Evolutionary conservation across 176 grass and related monocot genomes (phyloP).

Genomic region (Aechmea fasciata): DNA sequence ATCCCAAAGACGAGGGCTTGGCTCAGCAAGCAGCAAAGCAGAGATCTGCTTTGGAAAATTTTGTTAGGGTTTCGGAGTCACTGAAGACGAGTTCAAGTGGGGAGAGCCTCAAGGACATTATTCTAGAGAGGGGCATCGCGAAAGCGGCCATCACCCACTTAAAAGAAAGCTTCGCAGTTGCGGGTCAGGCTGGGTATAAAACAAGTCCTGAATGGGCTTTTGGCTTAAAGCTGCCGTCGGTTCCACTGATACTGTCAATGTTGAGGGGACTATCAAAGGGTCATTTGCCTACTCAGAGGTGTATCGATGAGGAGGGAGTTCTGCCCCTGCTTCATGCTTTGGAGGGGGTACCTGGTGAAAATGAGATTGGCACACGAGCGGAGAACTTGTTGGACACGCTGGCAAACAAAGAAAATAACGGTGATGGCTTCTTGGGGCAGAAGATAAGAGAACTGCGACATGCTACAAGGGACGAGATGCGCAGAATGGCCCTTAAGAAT

Average conservation of each 20-base stretch:
- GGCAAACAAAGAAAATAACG: conserved; percentile 91
- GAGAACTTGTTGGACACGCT: conserved; percentile 95
- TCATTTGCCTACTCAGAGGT: conserved; percentile 83
- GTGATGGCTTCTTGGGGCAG: conserved; percentile 72
- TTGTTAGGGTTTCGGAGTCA: conserved; percentile 94
- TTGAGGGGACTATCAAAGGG: conserved; percentile 86
- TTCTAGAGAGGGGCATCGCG: conserved; percentile 80
- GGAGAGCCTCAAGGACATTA: conserved; percentile 91
- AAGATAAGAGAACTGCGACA: conserved; percentile 74
- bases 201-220: conserved; percentile 67
- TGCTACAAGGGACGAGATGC: conserved; percentile 90
- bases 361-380: conserved; percentile 90
- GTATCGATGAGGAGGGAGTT: conserved; percentile 77
- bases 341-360: conserved; percentile 83
- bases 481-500: conserved; percentile 68
- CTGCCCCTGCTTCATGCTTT: conserved; percentile 86
- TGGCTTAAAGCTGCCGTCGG: conserved; percentile 72
- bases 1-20: conserved; percentile 65
- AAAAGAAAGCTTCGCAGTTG: conserved; percentile 64
- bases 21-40: conserved; percentile 49
- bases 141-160: conserved; percentile 56
- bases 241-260: conserved; percentile 85
- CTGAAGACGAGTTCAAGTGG: conserved; percentile 93
- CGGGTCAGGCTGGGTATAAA: conserved; percentile 46
- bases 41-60: conserved; percentile 80